Conservation (phyloP, 169 alveolate species). For the Sarcocystis neurona region DNA sequence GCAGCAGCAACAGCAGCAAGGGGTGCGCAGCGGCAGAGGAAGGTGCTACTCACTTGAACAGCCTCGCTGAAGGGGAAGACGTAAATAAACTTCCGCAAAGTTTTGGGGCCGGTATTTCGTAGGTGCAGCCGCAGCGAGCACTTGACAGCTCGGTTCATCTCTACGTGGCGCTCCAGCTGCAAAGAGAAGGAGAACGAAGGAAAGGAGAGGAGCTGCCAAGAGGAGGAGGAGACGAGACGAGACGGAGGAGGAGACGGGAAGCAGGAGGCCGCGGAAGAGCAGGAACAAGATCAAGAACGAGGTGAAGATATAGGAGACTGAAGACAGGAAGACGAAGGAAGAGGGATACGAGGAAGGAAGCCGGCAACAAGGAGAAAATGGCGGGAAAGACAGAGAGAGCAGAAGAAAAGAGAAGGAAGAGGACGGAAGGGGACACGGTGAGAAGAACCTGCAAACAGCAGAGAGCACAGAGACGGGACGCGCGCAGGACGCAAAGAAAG, state of each 20-base stretch:
- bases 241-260: too few species aligned
- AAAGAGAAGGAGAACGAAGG: too few species aligned
- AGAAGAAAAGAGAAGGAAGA: neutral
- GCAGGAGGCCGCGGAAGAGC: too few species aligned
- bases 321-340: neutral
- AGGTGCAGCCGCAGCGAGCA: neutral
- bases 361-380: neutral
- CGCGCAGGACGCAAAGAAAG: neutral
- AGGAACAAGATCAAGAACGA: too few species aligned
- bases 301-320: too few species aligned
- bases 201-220: too few species aligned
- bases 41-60: conserved; percentile 13
- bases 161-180: conserved; percentile 28
- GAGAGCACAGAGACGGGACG: neutral
- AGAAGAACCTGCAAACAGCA: neutral
- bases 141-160: conserved; percentile 6
- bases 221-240: too few species aligned
- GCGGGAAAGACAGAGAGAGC: neutral
- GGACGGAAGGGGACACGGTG: too few species aligned
- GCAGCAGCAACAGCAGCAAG: neutral
- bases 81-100: neutral
- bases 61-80: conserved; percentile 16
- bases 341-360: neutral
- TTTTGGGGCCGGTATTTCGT: neutral
- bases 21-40: too few species aligned